phyloP scores from a whole-genome alignment of 2,329 filamentous ascomycete species.

The Colletotrichum sp. region DNA sequence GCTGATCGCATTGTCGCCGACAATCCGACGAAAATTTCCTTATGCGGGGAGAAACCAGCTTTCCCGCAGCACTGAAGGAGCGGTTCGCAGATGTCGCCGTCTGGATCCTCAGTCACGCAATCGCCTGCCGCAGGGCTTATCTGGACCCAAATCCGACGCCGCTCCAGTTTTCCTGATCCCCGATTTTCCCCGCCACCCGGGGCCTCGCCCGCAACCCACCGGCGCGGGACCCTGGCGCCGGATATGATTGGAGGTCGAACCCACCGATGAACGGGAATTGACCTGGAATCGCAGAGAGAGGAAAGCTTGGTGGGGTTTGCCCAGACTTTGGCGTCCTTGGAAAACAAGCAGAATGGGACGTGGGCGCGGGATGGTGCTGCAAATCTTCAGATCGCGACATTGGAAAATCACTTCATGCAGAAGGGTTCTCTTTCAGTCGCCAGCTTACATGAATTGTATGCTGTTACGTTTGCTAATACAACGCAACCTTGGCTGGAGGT shows the following conservation, averaged over 20 bases:
- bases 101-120: slow-evolving; percentile 16
- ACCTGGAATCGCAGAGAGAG: neutral
- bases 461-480: neutral
- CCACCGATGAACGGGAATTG: neutral
- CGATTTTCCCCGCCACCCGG: neutral
- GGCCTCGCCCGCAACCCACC: neutral
- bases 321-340: slow-evolving; percentile 13
- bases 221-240: neutral
- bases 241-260: neutral
- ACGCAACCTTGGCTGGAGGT: neutral
- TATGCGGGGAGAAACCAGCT: neutral
- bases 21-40: slow-evolving; percentile 8
- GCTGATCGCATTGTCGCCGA: neutral
- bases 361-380: neutral
- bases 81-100: slow-evolving; percentile 7
- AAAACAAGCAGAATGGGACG: neutral
- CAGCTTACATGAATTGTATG: neutral
- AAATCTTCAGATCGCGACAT: slow-evolving; percentile 9
- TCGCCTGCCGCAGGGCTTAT: slow-evolving; percentile 7
- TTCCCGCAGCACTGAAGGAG: neutral
- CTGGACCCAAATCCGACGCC: neutral
- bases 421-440: neutral
- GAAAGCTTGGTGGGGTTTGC: slow-evolving; percentile 6
- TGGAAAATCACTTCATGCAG: neutral
- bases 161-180: neutral